Evolutionary conservation across 2,329 filamentous ascomycete species (phyloP).

Genomic region (Stagonosporopsis cucurbitacearum): DNA sequence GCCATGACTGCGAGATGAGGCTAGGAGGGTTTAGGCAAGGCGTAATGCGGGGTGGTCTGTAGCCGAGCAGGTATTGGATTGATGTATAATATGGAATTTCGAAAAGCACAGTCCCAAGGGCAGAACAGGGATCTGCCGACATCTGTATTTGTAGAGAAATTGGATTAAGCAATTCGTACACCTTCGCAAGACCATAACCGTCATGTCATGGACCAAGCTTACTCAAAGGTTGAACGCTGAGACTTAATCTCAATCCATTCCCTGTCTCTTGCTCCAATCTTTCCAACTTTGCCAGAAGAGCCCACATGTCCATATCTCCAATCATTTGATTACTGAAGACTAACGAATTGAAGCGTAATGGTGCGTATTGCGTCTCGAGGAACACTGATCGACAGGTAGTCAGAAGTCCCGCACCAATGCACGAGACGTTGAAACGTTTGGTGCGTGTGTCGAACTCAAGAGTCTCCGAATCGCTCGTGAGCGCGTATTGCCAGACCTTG

Average conservation of each 20-base stretch:
- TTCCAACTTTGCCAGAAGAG: neutral
- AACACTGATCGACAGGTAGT: conserved; percentile 21
- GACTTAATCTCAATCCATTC: neutral
- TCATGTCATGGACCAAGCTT: neutral
- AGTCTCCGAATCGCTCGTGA: neutral
- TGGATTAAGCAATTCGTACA: neutral
- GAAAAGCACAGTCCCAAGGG: neutral
- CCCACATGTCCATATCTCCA: neutral
- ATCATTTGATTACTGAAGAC: neutral
- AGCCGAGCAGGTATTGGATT: neutral
- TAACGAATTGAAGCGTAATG: conserved; percentile 10
- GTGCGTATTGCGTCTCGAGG: conserved; percentile 21
- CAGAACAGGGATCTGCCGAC: neutral
- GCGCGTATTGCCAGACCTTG: conserved; percentile 4
- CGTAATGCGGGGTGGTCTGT: conserved; percentile 7
- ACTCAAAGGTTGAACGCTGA: neutral
- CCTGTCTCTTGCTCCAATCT: neutral
- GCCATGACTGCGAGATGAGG: neutral
- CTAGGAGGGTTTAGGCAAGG: conserved; percentile 3
- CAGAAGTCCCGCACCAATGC: conserved; percentile 23
- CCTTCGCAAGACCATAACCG: neutral
- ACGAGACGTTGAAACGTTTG: conserved; percentile 19
- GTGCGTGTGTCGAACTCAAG: neutral
- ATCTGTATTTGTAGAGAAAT: neutral
- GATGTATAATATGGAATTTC: neutral